Conservation (phyloP, 2,329 filamentous ascomycete genomes). For the Sclerotinia nivalis region DNA sequence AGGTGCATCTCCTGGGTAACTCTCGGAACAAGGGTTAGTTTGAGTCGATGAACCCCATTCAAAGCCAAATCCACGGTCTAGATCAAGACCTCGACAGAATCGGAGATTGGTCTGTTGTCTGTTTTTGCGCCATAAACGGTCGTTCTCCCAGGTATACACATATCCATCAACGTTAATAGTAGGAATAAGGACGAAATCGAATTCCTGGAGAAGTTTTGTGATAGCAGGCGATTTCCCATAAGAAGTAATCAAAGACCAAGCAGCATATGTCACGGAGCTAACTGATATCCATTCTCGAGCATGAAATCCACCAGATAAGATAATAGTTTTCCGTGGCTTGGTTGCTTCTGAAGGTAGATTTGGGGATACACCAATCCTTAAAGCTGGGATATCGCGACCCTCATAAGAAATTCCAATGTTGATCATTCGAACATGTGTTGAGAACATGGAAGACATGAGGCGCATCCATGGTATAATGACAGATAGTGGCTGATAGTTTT, state of each 20-base stretch:
- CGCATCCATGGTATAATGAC: slow-evolving; percentile 85
- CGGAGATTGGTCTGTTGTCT: slow-evolving; percentile 77
- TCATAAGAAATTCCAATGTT: slow-evolving; percentile 85
- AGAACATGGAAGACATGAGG: slow-evolving; percentile 86
- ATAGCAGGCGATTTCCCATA: slow-evolving; percentile 73
- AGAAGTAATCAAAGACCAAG: slow-evolving; percentile 81
- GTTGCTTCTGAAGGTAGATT: slow-evolving; percentile 48
- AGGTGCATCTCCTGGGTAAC: slow-evolving; percentile 78
- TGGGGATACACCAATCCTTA: slow-evolving; percentile 69
- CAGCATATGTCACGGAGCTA: slow-evolving; percentile 86
- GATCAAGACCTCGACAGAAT: slow-evolving; percentile 84
- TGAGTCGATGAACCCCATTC: slow-evolving; percentile 73
- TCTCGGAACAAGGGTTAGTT: slow-evolving; percentile 86
- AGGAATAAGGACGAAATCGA: slow-evolving; percentile 86
- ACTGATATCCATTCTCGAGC: slow-evolving; percentile 96
- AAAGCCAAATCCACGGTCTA: slow-evolving; percentile 84
- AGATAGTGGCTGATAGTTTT: slow-evolving; percentile 84
- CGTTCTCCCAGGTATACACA: slow-evolving; percentile 87
- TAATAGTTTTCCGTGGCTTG: slow-evolving; percentile 68
- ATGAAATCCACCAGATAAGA: slow-evolving; percentile 84
- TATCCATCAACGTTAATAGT: slow-evolving; percentile 93
- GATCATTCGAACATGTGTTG: slow-evolving; percentile 71
- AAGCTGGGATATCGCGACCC: slow-evolving; percentile 79
- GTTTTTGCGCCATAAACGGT: slow-evolving; percentile 95
- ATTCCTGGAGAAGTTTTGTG: slow-evolving; percentile 76